Conservation (phyloP, 768 basidiomycete genomes). For the Pleurotus salmoneostramineus region DNA sequence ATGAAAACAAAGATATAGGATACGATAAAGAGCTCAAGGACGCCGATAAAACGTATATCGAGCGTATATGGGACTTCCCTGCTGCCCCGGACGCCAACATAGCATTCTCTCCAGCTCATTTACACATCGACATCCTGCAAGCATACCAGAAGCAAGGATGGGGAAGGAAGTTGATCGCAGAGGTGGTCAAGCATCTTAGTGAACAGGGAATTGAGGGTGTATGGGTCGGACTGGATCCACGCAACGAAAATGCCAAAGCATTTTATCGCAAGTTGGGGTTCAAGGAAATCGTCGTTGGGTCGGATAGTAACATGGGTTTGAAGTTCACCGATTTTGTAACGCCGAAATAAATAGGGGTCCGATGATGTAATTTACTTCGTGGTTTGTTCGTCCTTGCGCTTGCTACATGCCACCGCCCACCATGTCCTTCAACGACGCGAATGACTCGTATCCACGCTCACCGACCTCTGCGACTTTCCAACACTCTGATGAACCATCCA, state of each 20-base stretch:
- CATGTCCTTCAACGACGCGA: neutral
- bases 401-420: neutral
- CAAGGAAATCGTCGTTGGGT: conserved; percentile 46
- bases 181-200: conserved; percentile 51
- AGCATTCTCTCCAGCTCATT: conserved; percentile 65
- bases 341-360: neutral
- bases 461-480: neutral
- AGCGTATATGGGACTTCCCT: conserved; percentile 20
- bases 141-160: conserved; percentile 65
- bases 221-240: conserved; percentile 68
- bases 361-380: conserved; percentile 1
- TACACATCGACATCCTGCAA: conserved; percentile 72
- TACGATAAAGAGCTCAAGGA: conserved; percentile 39
- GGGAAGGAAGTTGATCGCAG: conserved; percentile 61
- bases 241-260: conserved; percentile 52
- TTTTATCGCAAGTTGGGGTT: conserved; percentile 70
- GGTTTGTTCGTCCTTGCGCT: neutral
- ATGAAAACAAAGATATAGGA: conserved; percentile 36
- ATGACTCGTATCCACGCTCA: neutral
- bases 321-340: conserved; percentile 31
- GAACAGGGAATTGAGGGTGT: conserved; percentile 45
- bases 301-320: conserved; percentile 51
- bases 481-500: conserved; percentile 2
- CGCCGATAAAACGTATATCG: conserved; percentile 1
- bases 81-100: conserved; percentile 50